Evolutionary conservation across 1,284 basidiomycete species (phyloP).

Genomic region (Albatrellus sp.): DNA sequence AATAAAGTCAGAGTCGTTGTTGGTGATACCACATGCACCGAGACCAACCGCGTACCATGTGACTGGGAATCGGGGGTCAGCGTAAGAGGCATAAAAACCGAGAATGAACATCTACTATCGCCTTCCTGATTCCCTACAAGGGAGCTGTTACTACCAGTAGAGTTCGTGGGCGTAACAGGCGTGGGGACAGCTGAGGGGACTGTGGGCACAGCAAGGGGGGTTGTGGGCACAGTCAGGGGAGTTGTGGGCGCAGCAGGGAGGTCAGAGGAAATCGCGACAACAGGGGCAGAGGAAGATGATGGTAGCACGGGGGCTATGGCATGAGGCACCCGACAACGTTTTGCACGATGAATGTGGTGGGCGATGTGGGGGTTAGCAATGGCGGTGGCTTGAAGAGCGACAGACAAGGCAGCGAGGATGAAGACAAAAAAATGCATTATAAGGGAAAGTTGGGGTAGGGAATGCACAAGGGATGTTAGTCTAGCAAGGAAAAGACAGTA

Average conservation of each 20-base stretch:
- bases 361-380: conserved; percentile 32
- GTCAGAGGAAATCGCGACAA: conserved; percentile 8
- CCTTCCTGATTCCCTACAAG: conserved; percentile 36
- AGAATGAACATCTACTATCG: conserved; percentile 24
- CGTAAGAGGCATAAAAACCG: neutral
- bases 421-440: conserved; percentile 35
- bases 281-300: conserved; percentile 13
- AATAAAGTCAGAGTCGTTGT: conserved; percentile 41
- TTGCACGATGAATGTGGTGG: conserved; percentile 9
- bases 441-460: conserved; percentile 10
- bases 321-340: neutral
- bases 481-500: neutral
- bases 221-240: conserved; percentile 2
- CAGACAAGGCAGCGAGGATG: conserved; percentile 31
- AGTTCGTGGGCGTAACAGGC: neutral
- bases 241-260: neutral
- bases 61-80: neutral
- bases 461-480: conserved; percentile 8
- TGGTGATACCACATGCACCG: conserved; percentile 57
- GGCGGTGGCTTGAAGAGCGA: conserved; percentile 30
- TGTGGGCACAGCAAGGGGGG: conserved; percentile 7
- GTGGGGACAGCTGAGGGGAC: neutral
- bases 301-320: conserved; percentile 2
- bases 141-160: conserved; percentile 15
- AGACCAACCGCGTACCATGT: conserved; percentile 32